phyloP scores from a whole-genome alignment of 2,329 filamentous ascomycete genomes.

The Beauveria medogensis region DNA sequence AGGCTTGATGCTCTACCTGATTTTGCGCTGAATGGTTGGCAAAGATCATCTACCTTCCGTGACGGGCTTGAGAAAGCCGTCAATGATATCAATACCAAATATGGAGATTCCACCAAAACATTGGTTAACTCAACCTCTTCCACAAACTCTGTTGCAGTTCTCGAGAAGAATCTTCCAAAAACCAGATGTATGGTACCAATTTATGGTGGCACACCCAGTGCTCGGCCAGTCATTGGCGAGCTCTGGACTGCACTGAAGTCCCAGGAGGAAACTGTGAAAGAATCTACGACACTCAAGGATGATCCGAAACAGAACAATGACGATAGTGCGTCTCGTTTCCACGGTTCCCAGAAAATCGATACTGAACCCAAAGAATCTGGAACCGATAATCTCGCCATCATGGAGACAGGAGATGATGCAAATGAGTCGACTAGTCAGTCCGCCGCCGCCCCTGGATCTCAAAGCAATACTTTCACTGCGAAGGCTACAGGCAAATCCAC shows the following conservation, averaged over 20 bases:
- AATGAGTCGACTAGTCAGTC: neutral
- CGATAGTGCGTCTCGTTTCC: neutral
- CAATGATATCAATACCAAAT: constrained; percentile 22
- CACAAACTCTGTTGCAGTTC: constrained; percentile 3
- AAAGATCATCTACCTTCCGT: constrained; percentile 23
- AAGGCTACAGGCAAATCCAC: neutral
- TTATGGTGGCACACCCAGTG: neutral
- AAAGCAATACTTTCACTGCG: neutral
- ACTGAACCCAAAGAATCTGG: neutral
- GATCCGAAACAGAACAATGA: neutral
- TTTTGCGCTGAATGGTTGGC: constrained; percentile 17
- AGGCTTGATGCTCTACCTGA: constrained; percentile 22
- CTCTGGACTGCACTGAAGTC: neutral
- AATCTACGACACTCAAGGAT: neutral
- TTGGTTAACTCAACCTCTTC: constrained; percentile 3
- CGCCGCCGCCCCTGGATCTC: neutral
- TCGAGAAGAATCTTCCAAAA: constrained; percentile 12
- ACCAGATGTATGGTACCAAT: constrained; percentile 13
- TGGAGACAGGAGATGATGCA: neutral
- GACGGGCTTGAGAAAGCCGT: constrained; percentile 23
- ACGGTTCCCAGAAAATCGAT: neutral
- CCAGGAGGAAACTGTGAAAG: neutral
- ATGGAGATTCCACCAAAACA: constrained; percentile 14
- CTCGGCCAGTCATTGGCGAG: neutral
- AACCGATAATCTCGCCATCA: neutral